Evolutionary conservation across 169 alveolate species (phyloP).

Genomic region (Ichthyophthirius multifiliis): DNA sequence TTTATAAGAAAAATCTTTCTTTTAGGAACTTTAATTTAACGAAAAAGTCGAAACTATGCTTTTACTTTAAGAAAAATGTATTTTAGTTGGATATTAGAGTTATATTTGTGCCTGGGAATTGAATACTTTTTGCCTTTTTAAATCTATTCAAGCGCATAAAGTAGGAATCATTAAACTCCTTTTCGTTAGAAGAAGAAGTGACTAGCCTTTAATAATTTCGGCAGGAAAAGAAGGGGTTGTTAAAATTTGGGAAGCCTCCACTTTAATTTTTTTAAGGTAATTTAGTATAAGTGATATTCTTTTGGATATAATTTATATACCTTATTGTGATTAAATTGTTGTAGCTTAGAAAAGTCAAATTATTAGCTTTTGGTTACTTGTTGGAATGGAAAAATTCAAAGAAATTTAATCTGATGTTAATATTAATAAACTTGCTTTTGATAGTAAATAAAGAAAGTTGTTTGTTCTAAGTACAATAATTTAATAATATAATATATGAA

Average conservation of each 20-base stretch:
- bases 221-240: background rate
- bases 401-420: too few species aligned
- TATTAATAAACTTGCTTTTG: too few species aligned
- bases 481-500: too few species aligned
- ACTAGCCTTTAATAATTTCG: background rate
- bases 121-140: background rate
- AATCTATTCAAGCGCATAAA: background rate
- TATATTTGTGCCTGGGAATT: slow-evolving; percentile 8
- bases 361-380: too few species aligned
- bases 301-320: too few species aligned
- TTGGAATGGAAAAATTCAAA: too few species aligned
- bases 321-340: too few species aligned
- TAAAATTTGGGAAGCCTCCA: background rate
- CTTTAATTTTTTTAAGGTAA: background rate
- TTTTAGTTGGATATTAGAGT: background rate
- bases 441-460: too few species aligned
- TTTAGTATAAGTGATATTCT: too few species aligned
- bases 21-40: background rate
- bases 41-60: background rate
- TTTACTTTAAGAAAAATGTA: background rate
- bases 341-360: too few species aligned
- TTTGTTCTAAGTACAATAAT: too few species aligned
- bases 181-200: background rate
- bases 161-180: background rate
- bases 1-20: background rate